Base-by-base conservation (phyloP, 2,329 filamentous ascomycete species). In the Beauveria brongniartii region DNA sequence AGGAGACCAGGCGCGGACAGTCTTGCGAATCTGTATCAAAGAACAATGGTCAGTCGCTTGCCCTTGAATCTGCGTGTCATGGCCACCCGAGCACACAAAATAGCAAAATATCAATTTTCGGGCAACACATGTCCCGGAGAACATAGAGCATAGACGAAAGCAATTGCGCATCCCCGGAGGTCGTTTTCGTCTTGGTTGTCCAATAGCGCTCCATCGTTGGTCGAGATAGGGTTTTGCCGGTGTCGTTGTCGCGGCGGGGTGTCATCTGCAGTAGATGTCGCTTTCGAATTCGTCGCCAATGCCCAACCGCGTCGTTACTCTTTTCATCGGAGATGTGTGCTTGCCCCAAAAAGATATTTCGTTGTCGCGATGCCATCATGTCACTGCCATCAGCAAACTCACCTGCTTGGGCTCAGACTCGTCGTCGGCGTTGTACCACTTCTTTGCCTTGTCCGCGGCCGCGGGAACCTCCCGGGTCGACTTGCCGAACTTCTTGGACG, bases 361-460 rank as follows among this genome's bases (percentile, higher is more conserved):
- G 24, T 20, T 30, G 37, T 54, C 22, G 61, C 26, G 48, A 58
- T 55, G 56, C 46, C 65, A 62, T 59, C 62, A 63, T 52, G 59
- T 52, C 64, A 64, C 34, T 44, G 61, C 61, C 18, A 43, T 41
- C 18, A 54, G 51, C 50, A 43, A 73, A 90, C 92, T 85, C 86
- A 99, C 94, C 90, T 95, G 93, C 87, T 92, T 96, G 74, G 87
- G 85, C 81, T 89, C 82, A 77, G 85, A 77, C 76, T 93, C 90
- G 80, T 97, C 93, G 80, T 95, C 90, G 77, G 91, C 90, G 79
- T 92, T 91, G 84, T 99, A 99, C 91, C 93, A 99, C 85, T 97
- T 97, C 85, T 90, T 87, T 74, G 93, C 93, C 90, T 95, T 96
- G 81, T 96, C 87, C 76, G 84, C 83, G 80, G 84, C 79, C 80